These are phyloP conservation scores for Lodderomyces pseudojiufengensis DNA, from an alignment of 1,139 yeast genomes.

Conservation along the genomic window DNA sequence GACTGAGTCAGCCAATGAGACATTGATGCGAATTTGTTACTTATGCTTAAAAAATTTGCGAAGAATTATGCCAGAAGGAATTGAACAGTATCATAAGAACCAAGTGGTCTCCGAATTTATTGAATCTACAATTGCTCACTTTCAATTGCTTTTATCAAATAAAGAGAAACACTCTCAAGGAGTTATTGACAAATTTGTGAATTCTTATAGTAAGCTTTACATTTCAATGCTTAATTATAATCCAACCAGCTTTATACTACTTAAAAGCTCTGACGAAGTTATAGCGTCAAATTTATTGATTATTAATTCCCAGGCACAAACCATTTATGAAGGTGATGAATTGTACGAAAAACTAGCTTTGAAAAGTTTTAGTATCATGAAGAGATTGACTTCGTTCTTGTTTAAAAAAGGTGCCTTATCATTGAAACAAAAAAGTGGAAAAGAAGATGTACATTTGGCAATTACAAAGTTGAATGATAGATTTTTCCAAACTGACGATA, in stretches of 20 bases:
- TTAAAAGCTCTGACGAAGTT: slow-evolving; percentile 62
- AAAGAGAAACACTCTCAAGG: slow-evolving; percentile 57
- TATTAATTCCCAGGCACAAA: slow-evolving; percentile 59
- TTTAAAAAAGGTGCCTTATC: slow-evolving; percentile 67
- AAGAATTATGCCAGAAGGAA: slow-evolving; percentile 74
- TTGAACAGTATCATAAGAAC: slow-evolving; percentile 61
- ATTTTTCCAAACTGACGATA: slow-evolving; percentile 55
- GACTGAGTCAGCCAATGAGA: slow-evolving; percentile 45
- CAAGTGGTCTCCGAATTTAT: slow-evolving; percentile 60
- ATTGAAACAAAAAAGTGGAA: slow-evolving; percentile 59
- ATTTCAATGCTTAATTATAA: slow-evolving; percentile 51
- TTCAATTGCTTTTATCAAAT: slow-evolving; percentile 51
- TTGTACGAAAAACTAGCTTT: slow-evolving; percentile 78
- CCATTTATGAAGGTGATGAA: slow-evolving; percentile 57
- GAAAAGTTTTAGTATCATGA: slow-evolving; percentile 64
- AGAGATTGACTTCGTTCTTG: slow-evolving; percentile 58
- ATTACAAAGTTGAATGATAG: slow-evolving; percentile 47
- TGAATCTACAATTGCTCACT: slow-evolving; percentile 53
- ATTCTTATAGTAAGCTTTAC: slow-evolving; percentile 74
- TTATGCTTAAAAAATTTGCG: slow-evolving; percentile 71
- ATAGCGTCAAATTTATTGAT: slow-evolving; percentile 55
- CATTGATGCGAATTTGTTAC: slow-evolving; percentile 68
- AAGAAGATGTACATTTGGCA: slow-evolving; percentile 58
- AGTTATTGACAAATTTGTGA: slow-evolving; percentile 64
- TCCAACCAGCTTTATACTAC: slow-evolving; percentile 68